Percentiles rank a stretch among this genome's conserved stretches.
These are phyloP conservation scores for Prunella vulgaris DNA, from an alignment of 257 asterid genomes.

Conservation along the genomic window DNA sequence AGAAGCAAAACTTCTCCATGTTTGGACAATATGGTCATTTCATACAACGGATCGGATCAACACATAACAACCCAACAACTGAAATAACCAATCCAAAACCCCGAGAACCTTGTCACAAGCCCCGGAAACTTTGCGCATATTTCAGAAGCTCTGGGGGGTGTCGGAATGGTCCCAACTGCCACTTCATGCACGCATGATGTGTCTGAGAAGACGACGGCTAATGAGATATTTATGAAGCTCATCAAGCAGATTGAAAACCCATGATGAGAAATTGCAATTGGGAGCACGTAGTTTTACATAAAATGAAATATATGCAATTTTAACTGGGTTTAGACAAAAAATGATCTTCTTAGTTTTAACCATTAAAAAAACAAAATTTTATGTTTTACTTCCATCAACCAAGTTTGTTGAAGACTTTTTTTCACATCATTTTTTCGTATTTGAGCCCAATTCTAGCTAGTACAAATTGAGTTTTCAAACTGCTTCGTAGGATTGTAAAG, in stretches of 20 bases:
- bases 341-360: neutral
- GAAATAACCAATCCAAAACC: neutral
- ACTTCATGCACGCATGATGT: constrained; percentile 23
- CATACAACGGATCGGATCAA: constrained; percentile 20
- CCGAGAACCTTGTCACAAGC: constrained; percentile 23
- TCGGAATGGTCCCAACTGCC: constrained; percentile 33
- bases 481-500: no score
- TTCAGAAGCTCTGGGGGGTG: constrained; percentile 29
- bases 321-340: neutral
- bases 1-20: constrained; percentile 8
- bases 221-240: no score
- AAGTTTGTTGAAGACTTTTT: no score
- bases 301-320: neutral
- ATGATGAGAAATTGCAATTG: neutral
- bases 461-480: no score
- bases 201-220: no score
- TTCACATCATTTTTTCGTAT: neutral
- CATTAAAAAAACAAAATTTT: no score
- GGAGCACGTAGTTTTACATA: neutral
- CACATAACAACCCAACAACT: constrained; percentile 10
- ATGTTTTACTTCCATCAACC: neutral
- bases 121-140: constrained; percentile 22
- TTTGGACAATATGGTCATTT: no score
- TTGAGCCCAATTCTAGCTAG: neutral
- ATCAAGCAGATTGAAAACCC: neutral